phyloP scores from a whole-genome alignment of 371 early-diverging fungal species.

The Syncephalastrum racemosum region DNA sequence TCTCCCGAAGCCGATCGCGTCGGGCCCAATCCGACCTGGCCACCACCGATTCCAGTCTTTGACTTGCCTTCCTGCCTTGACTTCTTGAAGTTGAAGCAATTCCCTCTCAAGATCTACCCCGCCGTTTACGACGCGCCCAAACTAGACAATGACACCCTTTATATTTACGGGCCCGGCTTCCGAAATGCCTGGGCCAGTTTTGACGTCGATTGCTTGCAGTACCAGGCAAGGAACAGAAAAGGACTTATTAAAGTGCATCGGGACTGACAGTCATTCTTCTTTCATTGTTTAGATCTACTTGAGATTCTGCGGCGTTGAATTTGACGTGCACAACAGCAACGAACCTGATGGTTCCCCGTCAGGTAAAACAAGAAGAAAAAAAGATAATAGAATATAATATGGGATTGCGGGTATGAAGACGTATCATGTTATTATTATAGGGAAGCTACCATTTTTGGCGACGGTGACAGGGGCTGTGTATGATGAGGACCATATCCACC shows the following conservation, averaged over 20 bases:
- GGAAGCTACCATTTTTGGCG: slow-evolving; percentile 42
- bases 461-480: slow-evolving; percentile 40
- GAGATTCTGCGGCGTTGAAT: slow-evolving; percentile 42
- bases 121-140: slow-evolving; percentile 37
- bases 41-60: slow-evolving; percentile 33
- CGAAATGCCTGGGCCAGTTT: slow-evolving; percentile 36
- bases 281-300: slow-evolving; percentile 36
- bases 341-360: slow-evolving; percentile 48
- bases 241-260: not conserved
- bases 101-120: slow-evolving; percentile 45
- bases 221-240: slow-evolving; percentile 29
- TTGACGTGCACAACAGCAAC: slow-evolving; percentile 32
- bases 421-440: slow-evolving; percentile 11
- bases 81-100: slow-evolving; percentile 45
- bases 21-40: slow-evolving; percentile 1
- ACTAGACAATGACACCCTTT: slow-evolving; percentile 36
- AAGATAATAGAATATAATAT: too few species aligned
- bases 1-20: slow-evolving; percentile 13
- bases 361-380: slow-evolving; percentile 19
- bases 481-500: slow-evolving; percentile 29
- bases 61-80: slow-evolving; percentile 41
- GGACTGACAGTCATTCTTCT: not conserved
- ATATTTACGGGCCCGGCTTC: slow-evolving; percentile 50
- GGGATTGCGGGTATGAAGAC: too few species aligned
- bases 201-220: slow-evolving; percentile 44